These are phyloP conservation scores for Cytospora piceicola DNA, from an alignment of 2,329 filamentous ascomycete genomes.

Conservation along the genomic window DNA sequence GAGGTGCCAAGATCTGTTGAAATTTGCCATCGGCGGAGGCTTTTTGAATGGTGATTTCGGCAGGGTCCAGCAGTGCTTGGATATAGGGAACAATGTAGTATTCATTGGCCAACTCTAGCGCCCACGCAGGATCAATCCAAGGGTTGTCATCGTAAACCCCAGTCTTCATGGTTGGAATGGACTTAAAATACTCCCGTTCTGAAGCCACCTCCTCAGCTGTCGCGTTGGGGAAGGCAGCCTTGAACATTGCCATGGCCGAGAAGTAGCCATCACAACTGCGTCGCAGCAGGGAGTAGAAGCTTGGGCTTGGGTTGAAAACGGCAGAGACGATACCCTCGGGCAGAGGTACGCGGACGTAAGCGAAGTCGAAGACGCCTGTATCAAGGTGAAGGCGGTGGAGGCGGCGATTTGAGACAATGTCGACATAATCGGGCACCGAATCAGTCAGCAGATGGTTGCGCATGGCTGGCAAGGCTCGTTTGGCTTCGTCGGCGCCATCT, in stretches of 20 bases:
- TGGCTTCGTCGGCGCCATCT: not conserved
- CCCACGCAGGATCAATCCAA: not conserved
- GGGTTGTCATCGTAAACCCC: not conserved
- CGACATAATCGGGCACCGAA: not conserved
- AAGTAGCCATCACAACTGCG: slow-evolving; percentile 1
- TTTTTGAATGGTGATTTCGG: not conserved
- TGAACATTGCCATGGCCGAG: not conserved
- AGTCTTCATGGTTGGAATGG: not conserved
- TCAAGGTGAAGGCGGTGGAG: not conserved
- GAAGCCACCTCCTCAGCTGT: not conserved
- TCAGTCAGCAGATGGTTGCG: not conserved
- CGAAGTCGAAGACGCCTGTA: not conserved
- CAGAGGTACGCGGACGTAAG: not conserved
- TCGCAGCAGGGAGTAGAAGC: not conserved
- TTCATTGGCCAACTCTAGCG: not conserved
- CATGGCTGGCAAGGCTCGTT: not conserved
- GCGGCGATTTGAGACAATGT: not conserved
- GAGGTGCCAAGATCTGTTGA: not conserved
- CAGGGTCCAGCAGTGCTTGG: not conserved
- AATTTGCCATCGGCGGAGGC: not conserved
- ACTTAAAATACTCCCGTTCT: not conserved
- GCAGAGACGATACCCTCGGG: not conserved
- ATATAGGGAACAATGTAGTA: not conserved
- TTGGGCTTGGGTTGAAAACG: not conserved
- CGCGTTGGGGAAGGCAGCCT: not conserved